Evolutionary conservation across 306 rosid genomes (phyloP), one percentile per base, ranked within the genome.

Genomic region (Cicer cuneatum): DNA sequence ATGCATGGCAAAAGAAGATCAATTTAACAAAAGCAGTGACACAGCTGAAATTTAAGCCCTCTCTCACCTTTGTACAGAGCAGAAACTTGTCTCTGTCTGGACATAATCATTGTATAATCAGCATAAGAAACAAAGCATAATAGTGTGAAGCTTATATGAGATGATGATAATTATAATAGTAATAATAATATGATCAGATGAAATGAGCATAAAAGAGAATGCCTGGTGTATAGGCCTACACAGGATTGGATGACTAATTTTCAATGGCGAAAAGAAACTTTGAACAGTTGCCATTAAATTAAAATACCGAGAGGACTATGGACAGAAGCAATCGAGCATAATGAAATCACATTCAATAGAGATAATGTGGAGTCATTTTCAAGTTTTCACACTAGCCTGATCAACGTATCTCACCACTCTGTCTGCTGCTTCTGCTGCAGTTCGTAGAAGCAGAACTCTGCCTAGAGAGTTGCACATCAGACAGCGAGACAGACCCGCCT

Each of bases 401-500:
- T 74, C 75, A 74, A 64, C 78, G 84, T 59, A 80, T 79, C 71
- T 85, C 91, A 14, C 87, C 86, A 12, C 87, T 82, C 69, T 88
- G 88, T 79, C 96, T 75, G 38, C 86, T 73, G 85, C 85, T 88
- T 84, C 90, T 74, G 85, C 83, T 80, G 80, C 80, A 64, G 74
- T 73, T 88, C 53, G 76, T 69, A 71, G 93, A 77, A 76, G 82
- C 78, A 73, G 92, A 75, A 84, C 75, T 86, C 73, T 86, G 90
- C 57, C 83, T 81, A 15, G 92, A 77, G 57, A 83, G 87, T 85
- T 86, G 92, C 76, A 78, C 90, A 72, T 88, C 92, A 71, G 92
- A 78, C 7, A 78, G 87, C 10, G 89, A 81, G 79, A 76, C 85
- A 24, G 91, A 61, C 39, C 87, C 92, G 14, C 87, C 85, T 75